A percentile compares a stretch with the other conserved stretches of the same genome.
Conservation (phyloP, 1,284 basidiomycete genomes). For the Apiotrichum brassicae region DNA sequence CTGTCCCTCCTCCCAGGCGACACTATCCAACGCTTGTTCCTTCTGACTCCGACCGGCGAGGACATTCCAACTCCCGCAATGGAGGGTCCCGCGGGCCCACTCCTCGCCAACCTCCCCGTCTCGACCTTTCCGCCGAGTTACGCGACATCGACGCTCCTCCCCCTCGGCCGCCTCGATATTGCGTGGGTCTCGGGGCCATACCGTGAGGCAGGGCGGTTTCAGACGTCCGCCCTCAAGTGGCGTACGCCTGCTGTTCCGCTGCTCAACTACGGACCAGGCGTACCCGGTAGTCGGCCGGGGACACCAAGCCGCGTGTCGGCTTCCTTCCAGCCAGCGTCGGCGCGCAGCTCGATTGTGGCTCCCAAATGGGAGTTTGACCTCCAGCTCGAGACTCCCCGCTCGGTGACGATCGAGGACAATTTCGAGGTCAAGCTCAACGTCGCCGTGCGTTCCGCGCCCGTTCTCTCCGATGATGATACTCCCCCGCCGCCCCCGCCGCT, state of each 20-base stretch:
- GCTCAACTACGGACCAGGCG: background rate
- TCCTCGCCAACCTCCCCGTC: constrained; percentile 21
- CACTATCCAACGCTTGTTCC: constrained; percentile 74
- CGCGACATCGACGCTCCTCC: constrained; percentile 61
- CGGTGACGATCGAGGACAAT: constrained; percentile 21
- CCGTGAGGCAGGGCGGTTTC: constrained; percentile 69
- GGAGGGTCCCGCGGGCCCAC: constrained; percentile 69
- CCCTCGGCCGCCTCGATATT: constrained; percentile 73
- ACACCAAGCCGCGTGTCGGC: constrained; percentile 5
- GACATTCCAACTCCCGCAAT: constrained; percentile 30
- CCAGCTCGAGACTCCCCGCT: constrained; percentile 13
- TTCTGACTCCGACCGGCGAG: constrained; percentile 55
- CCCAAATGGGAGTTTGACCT: constrained; percentile 36
- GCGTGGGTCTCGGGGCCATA: constrained; percentile 54
- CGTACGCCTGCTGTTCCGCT: constrained; percentile 21
- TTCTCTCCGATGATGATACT: background rate
- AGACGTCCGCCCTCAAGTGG: constrained; percentile 57
- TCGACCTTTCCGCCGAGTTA: constrained; percentile 53
- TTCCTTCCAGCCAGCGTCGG: background rate
- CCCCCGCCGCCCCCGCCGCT: constrained; percentile 13
- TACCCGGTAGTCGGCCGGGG: background rate
- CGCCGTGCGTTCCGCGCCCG: constrained; percentile 18
- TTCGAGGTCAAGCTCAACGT: constrained; percentile 24
- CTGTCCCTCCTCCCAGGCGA: constrained; percentile 70
- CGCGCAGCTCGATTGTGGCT: constrained; percentile 1